Conservation (phyloP, 495 filamentous ascomycete genomes). For the Sphaerosporella brunnea region DNA sequence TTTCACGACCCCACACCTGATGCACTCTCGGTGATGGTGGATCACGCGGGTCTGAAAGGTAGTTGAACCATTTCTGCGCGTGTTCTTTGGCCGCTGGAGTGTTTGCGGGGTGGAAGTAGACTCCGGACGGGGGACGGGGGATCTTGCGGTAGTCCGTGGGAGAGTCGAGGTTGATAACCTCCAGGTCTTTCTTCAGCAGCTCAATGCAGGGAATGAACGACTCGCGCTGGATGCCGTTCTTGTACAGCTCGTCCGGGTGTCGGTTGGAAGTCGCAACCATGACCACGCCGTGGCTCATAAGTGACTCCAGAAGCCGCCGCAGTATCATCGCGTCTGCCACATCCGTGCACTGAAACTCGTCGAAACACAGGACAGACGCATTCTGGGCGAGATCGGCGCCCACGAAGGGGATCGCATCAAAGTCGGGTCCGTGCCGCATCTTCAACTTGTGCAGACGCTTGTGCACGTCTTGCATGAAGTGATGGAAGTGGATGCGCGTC, state of each 20-base stretch:
- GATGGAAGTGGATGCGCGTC: slow-evolving; percentile 96
- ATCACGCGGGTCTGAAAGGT: slow-evolving; percentile 70
- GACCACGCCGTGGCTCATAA: slow-evolving; percentile 94
- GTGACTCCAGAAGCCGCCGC: slow-evolving; percentile 63
- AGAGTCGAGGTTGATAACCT: slow-evolving; percentile 86
- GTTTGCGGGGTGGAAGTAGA: slow-evolving; percentile 73
- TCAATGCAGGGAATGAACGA: slow-evolving; percentile 92
- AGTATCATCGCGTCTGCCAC: slow-evolving; percentile 98
- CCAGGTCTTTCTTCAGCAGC: slow-evolving; percentile 62
- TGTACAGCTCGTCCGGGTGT: slow-evolving; percentile 89
- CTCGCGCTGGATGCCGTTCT: slow-evolving; percentile 89
- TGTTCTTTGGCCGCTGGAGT: slow-evolving; percentile 60
- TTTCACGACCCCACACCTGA: slow-evolving; percentile 83
- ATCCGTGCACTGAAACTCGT: slow-evolving; percentile 98
- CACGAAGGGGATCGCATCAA: slow-evolving; percentile 82
- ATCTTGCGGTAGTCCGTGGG: slow-evolving; percentile 95
- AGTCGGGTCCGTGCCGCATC: slow-evolving; percentile 70
- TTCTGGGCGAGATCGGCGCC: slow-evolving; percentile 79
- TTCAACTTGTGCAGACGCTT: slow-evolving; percentile 78
- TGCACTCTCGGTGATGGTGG: slow-evolving; percentile 62
- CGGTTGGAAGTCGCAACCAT: slow-evolving; percentile 94
- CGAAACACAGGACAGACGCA: slow-evolving; percentile 80
- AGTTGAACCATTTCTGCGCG: slow-evolving; percentile 84
- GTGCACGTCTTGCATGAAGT: slow-evolving; percentile 99
- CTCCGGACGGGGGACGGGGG: slow-evolving; percentile 76